Conservation (phyloP, 2,329 filamentous ascomycete genomes). For the Colletotrichum sp. region DNA sequence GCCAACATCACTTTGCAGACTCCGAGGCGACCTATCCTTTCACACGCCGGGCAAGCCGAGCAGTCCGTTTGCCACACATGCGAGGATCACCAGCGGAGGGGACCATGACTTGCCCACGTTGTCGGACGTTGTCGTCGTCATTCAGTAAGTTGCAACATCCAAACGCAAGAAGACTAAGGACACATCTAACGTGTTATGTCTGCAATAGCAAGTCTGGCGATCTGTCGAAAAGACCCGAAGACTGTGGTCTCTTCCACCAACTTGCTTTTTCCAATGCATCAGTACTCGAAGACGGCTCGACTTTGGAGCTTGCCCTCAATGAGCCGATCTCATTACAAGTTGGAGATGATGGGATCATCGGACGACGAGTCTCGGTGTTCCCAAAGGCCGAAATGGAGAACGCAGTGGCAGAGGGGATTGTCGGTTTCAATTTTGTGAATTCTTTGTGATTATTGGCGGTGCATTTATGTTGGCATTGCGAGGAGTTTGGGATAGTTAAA, state of each 20-base stretch:
- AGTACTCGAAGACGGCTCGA: not conserved
- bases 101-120: not conserved
- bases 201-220: conserved; percentile 45
- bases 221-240: conserved; percentile 40
- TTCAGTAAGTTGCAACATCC: conserved; percentile 43
- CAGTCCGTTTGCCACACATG: conserved; percentile 45
- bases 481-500: not conserved
- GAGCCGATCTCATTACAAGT: conserved; percentile 48
- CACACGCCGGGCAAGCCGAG: conserved; percentile 44
- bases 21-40: conserved; percentile 47
- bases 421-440: conserved; percentile 47
- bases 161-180: not conserved
- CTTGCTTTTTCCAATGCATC: conserved; percentile 33
- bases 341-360: conserved; percentile 52
- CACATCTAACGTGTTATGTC: not conserved
- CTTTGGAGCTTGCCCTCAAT: conserved; percentile 39
- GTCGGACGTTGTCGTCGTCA: conserved; percentile 40
- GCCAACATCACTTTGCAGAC: not conserved
- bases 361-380: conserved; percentile 49
- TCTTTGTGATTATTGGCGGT: not conserved
- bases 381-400: conserved; percentile 27
- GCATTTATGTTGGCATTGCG: not conserved
- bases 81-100: conserved; percentile 39
- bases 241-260: conserved; percentile 48
- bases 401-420: conserved; percentile 53